These are phyloP conservation scores for Volvariella volvacea DNA, from an alignment of 1,284 basidiomycete species.

Conservation along the genomic window DNA sequence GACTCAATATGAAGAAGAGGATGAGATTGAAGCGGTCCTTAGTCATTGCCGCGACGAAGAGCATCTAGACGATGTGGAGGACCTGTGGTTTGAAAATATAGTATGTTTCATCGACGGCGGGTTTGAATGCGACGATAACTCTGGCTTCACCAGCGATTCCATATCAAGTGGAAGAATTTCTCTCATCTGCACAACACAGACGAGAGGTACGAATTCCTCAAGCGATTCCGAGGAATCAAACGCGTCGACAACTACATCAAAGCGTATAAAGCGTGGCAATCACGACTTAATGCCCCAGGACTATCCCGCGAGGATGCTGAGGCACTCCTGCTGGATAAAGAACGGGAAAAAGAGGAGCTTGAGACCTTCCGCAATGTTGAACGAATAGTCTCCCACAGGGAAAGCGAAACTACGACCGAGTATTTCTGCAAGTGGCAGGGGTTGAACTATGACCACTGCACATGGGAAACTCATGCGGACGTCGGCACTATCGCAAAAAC, in stretches of 20 bases:
- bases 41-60: slow-evolving; percentile 80
- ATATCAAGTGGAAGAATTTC: slow-evolving; percentile 95
- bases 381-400: slow-evolving; percentile 82
- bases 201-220: slow-evolving; percentile 92
- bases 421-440: slow-evolving; percentile 99
- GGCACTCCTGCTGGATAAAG: slow-evolving; percentile 82
- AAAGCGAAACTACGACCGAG: slow-evolving; percentile 67
- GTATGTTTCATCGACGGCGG: slow-evolving; percentile 37
- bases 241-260: slow-evolving; percentile 99
- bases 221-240: slow-evolving; percentile 90
- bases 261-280: slow-evolving; percentile 69
- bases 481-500: slow-evolving; percentile 69
- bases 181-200: slow-evolving; percentile 96
- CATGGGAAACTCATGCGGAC: slow-evolving; percentile 89
- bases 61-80: slow-evolving; percentile 66
- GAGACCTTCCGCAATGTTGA: slow-evolving; percentile 93
- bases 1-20: slow-evolving; percentile 58
- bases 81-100: slow-evolving; percentile 81
- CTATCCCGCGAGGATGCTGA: slow-evolving; percentile 88
- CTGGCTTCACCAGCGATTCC: slow-evolving; percentile 63
- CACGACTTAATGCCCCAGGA: slow-evolving; percentile 59
- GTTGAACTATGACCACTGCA: slow-evolving; percentile 92
- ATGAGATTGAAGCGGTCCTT: slow-evolving; percentile 87
- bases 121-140: slow-evolving; percentile 9
- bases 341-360: slow-evolving; percentile 84